A percentile compares a stretch with the other conserved stretches of the same genome.
Conservation (phyloP, 73 alveolate genomes). For the Paramecium biaurelia region DNA sequence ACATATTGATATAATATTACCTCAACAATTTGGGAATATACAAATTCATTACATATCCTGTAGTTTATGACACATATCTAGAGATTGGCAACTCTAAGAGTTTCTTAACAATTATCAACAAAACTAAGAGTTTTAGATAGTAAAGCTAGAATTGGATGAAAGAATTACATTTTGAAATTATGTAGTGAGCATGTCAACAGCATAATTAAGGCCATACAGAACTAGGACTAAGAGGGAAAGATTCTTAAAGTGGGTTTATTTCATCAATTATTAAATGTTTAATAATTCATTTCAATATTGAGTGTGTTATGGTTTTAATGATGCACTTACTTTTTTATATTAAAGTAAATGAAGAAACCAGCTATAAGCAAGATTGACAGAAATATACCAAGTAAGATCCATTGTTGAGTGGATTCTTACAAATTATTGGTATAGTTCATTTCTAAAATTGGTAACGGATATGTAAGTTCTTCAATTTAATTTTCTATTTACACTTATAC, state of each 20-base stretch:
- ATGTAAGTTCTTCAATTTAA: neutral
- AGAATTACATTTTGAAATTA: neutral
- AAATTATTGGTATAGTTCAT: neutral
- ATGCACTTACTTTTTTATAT: neutral
- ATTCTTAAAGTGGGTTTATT: neutral
- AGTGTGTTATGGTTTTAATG: neutral
- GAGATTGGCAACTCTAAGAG: neutral
- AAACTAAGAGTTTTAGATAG: neutral
- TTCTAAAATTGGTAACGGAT: neutral
- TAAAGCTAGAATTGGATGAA: neutral
- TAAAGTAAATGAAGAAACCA: neutral
- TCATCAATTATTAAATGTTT: conserved; percentile 37
- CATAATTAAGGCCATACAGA: neutral
- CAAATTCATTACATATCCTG: neutral
- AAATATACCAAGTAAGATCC: neutral
- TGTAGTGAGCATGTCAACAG: neutral
- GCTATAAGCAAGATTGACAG: neutral
- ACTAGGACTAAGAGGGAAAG: neutral
- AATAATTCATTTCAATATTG: conserved; percentile 27
- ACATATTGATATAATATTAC: neutral
- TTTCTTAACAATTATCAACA: neutral
- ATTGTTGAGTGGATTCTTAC: neutral
- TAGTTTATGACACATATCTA: neutral
- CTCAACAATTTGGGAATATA: neutral
- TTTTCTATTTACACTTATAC: neutral